Conservation (phyloP, 148 eudicot genomes). For the Cornus controversa region DNA sequence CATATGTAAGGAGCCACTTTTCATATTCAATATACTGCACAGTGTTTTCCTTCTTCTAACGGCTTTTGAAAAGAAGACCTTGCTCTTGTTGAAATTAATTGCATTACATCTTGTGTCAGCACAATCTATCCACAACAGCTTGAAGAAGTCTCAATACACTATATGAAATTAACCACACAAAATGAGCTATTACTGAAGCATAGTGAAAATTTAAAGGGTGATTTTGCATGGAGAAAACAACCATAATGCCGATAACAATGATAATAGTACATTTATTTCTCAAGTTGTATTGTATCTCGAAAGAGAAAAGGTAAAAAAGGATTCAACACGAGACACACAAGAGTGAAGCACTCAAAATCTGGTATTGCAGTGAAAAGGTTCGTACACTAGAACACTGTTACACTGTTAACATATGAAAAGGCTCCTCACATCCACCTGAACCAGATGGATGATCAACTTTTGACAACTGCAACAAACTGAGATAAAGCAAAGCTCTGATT, state of each 20-base stretch:
- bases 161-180: no score
- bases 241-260: neutral
- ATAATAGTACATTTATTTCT: no score
- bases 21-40: no score
- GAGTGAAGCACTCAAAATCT: neutral
- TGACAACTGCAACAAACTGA: neutral
- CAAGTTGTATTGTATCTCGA: neutral
- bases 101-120: no score
- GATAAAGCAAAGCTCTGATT: neutral
- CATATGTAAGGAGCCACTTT: no score
- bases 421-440: neutral
- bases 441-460: neutral
- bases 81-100: no score
- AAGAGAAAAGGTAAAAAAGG: no score
- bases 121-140: no score
- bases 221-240: neutral
- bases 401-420: neutral
- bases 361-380: neutral
- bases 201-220: neutral
- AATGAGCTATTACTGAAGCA: neutral
- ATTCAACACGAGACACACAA: no score
- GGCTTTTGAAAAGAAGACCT: no score
- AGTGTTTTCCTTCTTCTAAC: no score
- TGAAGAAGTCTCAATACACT: no score
- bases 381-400: neutral